Base-by-base conservation (phyloP, 148 eudicot genomes). In the Salicornia ramosissima region DNA sequence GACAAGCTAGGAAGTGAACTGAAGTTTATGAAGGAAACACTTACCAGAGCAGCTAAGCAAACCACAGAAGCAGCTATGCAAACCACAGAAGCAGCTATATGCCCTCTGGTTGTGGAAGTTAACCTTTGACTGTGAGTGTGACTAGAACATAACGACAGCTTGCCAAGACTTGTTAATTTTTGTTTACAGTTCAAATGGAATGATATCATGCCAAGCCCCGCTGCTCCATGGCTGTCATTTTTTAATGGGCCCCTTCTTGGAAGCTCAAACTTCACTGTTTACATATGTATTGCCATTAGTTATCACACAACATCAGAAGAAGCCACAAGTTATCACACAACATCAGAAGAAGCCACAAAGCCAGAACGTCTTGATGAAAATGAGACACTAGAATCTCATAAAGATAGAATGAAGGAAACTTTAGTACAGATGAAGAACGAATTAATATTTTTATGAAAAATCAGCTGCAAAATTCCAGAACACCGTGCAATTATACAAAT, bases 31-130 rank as follows among this genome's bases (percentile, higher is more conserved):
- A 65, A 33, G 11, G 31, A 75, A 22, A 66, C 29, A 50, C 80
- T 71, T 55, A 77, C 80, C 68, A 77, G 46, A 58, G 80, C 72
- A 77, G 76, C 71, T 50, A 68, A 64, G 58, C 80, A 77, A 53
- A 77, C 53, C 25, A 77, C 42, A 60, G 72, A 51, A n/a, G 80
- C 68, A 51, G 67, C 40, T 36, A 36, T 22, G 58, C 80, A 77
- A 53, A 77, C 53, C 25, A 77, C 42, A 60, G 72, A 51, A n/a
- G 80, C 68, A 51, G 67, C 40, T 36, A 36, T 22, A 60, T 43
- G 72, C 58, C 59, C 33, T 33, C 69, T 59, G 25, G 60, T 46
- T 60, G 45, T 59, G 28, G 21, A 43, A 30, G 54, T 72, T 18
- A 50, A 77, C 40, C 12, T n/a, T 43, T 73, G 68, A 21, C 61